Conservation (phyloP, 345 rosid genomes). For the Hibiscus mutabilis region DNA sequence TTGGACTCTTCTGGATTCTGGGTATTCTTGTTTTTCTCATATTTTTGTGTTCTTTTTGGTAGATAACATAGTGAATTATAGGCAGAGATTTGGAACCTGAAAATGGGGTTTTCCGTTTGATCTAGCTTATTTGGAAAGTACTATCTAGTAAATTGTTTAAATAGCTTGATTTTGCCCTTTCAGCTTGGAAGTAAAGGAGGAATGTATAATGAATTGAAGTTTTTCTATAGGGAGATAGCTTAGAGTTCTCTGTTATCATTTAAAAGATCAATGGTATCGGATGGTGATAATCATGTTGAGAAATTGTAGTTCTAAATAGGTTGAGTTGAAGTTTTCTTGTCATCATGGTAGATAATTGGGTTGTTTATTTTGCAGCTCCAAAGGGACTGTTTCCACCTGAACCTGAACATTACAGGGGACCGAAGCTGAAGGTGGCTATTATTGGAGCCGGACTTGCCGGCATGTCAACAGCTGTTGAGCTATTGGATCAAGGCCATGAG, state of each 20-base stretch:
- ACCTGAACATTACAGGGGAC: slow-evolving; percentile 85
- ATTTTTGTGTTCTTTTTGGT: background rate
- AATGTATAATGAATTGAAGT: background rate
- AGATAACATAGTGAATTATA: background rate
- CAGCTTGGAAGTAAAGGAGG: background rate
- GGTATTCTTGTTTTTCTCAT: slow-evolving; percentile 13
- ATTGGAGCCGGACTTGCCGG: slow-evolving; percentile 99
- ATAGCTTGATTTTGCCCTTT: background rate
- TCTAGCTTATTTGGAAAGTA: background rate
- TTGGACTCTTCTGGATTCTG: slow-evolving; percentile 16
- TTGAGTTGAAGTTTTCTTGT: background rate
- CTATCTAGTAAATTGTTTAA: background rate
- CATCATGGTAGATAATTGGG: background rate
- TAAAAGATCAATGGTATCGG: background rate
- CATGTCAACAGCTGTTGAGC: slow-evolving; percentile 97
- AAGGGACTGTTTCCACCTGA: slow-evolving; percentile 94
- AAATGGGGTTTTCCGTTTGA: background rate
- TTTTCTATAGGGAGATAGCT: background rate
- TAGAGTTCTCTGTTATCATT: background rate
- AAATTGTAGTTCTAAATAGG: background rate
- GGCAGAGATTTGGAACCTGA: background rate
- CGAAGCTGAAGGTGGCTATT: slow-evolving; percentile 93
- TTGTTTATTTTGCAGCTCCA: slow-evolving; percentile 61
- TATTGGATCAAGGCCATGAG: slow-evolving; percentile 98
- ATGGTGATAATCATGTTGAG: background rate